A percentile compares a stretch with the other conserved stretches of the same genome.
Evolutionary conservation across 768 basidiomycete genomes (phyloP).

Genomic region (Pulveroboletus ravenelii): DNA sequence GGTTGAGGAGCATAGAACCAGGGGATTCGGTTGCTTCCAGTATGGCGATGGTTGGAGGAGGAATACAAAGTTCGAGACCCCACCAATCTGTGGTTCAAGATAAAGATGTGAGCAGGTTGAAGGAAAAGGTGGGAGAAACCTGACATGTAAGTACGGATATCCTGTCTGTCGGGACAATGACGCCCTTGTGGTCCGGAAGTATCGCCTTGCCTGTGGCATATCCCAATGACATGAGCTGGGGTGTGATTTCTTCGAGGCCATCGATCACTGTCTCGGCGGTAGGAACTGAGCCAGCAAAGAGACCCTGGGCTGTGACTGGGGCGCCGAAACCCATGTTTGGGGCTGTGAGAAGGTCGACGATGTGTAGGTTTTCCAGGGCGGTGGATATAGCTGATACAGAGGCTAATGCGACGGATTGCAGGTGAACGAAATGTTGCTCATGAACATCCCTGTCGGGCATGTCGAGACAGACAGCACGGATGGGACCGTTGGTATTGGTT

Average conservation of each 20-base stretch:
- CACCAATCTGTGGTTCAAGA: constrained; percentile 66
- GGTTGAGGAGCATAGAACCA: constrained; percentile 55
- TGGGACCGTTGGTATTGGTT: constrained; percentile 39
- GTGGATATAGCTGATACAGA: constrained; percentile 47
- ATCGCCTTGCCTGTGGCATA: constrained; percentile 68
- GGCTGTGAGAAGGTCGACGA: constrained; percentile 55
- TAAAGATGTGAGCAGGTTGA: constrained; percentile 6
- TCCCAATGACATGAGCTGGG: constrained; percentile 72
- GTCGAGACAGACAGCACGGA: constrained; percentile 74
- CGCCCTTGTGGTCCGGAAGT: constrained; percentile 60
- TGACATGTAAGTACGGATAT: constrained; percentile 77
- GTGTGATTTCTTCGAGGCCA: constrained; percentile 68
- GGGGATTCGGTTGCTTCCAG: constrained; percentile 62
- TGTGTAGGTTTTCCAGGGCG: constrained; percentile 53
- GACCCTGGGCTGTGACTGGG: constrained; percentile 60
- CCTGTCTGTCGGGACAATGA: constrained; percentile 71
- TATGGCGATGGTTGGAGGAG: constrained; percentile 60
- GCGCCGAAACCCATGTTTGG: constrained; percentile 71
- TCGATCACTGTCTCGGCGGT: constrained; percentile 66
- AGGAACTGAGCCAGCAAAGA: constrained; percentile 72
- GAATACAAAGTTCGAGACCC: constrained; percentile 78
- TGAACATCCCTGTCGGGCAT: constrained; percentile 60
- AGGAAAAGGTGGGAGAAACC: constrained; percentile 21
- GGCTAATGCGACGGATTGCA: constrained; percentile 45
- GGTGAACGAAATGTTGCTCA: constrained; percentile 50